Conservation (phyloP, 352 stramenopile genomes). For the Phytophthora parvispora region DNA sequence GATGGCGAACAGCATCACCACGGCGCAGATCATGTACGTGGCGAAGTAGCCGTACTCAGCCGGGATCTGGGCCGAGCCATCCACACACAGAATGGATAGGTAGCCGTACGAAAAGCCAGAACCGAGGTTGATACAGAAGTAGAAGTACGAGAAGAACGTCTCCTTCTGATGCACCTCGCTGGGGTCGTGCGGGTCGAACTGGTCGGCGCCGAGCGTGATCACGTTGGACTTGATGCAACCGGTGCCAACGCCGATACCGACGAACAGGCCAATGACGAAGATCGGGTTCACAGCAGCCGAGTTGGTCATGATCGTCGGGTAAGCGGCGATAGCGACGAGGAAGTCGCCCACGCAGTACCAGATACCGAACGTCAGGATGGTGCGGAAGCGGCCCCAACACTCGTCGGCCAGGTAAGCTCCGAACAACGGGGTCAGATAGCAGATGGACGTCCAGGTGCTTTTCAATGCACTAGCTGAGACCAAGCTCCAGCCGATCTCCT, state of each 20-base stretch:
- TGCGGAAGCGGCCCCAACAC: conserved; percentile 69
- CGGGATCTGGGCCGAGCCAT: conserved; percentile 73
- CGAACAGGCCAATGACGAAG: conserved; percentile 68
- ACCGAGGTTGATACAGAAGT: conserved; percentile 85
- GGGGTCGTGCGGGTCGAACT: conserved; percentile 63
- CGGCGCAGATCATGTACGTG: conserved; percentile 67
- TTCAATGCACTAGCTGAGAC: conserved; percentile 67
- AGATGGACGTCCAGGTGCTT: conserved; percentile 72
- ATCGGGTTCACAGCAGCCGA: conserved; percentile 44
- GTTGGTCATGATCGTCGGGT: conserved; percentile 53
- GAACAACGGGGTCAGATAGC: conserved; percentile 69
- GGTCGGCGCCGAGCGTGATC: conserved; percentile 68
- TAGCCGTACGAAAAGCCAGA: conserved; percentile 79
- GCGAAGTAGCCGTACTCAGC: conserved; percentile 85
- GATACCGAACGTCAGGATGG: conserved; percentile 61
- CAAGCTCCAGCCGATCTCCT: conserved; percentile 60
- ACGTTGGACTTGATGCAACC: conserved; percentile 72
- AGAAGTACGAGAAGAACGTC: conserved; percentile 88
- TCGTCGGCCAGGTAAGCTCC: conserved; percentile 74
- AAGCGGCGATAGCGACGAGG: conserved; percentile 54
- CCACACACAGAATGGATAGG: conserved; percentile 82
- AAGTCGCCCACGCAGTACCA: conserved; percentile 71
- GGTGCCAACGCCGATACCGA: conserved; percentile 56
- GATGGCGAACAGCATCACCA: conserved; percentile 52
- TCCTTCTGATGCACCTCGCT: conserved; percentile 60